Conservation (phyloP, 2,329 filamentous ascomycete genomes). For the Chalaropsis thielavioides region DNA sequence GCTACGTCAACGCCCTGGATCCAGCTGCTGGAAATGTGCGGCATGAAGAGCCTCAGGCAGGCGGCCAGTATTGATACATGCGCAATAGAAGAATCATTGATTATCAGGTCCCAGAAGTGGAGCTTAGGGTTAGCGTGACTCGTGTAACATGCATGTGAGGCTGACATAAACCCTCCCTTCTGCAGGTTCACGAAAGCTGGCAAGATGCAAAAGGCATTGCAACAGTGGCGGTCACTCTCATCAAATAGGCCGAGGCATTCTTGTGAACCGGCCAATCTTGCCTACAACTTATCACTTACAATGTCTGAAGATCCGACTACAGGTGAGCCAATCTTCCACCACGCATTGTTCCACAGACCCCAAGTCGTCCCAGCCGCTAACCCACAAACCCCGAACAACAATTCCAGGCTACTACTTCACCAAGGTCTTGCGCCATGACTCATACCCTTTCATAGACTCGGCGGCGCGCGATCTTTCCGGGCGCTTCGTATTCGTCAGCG, state of each 20-base stretch:
- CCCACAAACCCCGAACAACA: not conserved
- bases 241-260: not conserved
- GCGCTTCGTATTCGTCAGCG: slow-evolving; percentile 36
- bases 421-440: slow-evolving; percentile 31
- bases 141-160: not conserved
- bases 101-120: not conserved
- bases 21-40: slow-evolving; percentile 5
- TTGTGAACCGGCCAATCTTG: not conserved
- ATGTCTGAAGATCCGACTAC: slow-evolving; percentile 8
- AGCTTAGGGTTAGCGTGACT: not conserved
- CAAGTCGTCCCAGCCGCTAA: too few relatives aligned
- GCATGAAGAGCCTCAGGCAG: slow-evolving; percentile 18
- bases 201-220: not conserved
- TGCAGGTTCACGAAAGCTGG: not conserved
- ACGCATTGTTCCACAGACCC: not conserved
- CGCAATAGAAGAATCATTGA: not conserved
- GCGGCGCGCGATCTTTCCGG: slow-evolving; percentile 27
- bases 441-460: slow-evolving; percentile 38
- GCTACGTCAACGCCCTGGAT: slow-evolving; percentile 19
- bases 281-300: not conserved
- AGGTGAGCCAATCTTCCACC: not conserved
- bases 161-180: not conserved
- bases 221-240: too few relatives aligned
- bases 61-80: slow-evolving; percentile 17
- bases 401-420: slow-evolving; percentile 21